Conservation (phyloP, 164 flowering plant genomes). For the Paratinospora sagittata region DNA sequence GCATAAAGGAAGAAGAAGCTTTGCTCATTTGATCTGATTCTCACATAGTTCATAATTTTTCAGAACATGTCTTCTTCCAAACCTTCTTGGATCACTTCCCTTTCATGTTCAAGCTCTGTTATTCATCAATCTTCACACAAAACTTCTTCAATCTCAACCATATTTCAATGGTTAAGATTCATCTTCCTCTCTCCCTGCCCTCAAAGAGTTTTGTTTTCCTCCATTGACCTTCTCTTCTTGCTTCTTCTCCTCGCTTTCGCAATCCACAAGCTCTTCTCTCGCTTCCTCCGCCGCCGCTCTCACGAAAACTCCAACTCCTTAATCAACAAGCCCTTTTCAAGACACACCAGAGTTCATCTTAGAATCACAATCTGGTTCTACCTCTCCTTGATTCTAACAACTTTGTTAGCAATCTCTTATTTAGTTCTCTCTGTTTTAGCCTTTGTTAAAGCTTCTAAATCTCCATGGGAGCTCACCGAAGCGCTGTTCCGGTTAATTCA, state of each 20-base stretch:
- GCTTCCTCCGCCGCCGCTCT: conserved; percentile 15
- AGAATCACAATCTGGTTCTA: conserved; percentile 45
- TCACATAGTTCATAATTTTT: neutral
- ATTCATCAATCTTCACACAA: neutral
- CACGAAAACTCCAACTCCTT: conserved; percentile 15
- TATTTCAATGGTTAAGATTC: conserved; percentile 32
- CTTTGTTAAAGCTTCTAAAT: conserved; percentile 22
- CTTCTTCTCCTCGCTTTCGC: conserved; percentile 34
- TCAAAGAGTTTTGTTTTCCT: conserved; percentile 51
- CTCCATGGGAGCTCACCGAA: conserved; percentile 44
- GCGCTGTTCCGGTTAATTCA: conserved; percentile 54
- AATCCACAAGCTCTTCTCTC: conserved; percentile 37
- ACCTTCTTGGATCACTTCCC: conserved; percentile 11
- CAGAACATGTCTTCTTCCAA: conserved; percentile 26
- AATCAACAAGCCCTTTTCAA: conserved; percentile 28
- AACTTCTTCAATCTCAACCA: neutral
- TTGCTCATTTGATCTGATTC: neutral
- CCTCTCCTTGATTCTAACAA: conserved; percentile 37
- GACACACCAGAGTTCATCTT: conserved; percentile 15
- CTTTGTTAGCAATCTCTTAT: conserved; percentile 34
- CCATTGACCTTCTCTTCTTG: conserved; percentile 48
- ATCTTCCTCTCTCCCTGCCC: conserved; percentile 80
- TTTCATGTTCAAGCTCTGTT: conserved; percentile 9
- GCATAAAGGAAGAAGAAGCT: neutral
- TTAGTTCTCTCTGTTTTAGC: conserved; percentile 34